A percentile compares a stretch with the other conserved stretches of the same genome.
phyloP scores from a whole-genome alignment of 2,329 filamentous ascomycete species.

The Microcyclospora pomicola region DNA sequence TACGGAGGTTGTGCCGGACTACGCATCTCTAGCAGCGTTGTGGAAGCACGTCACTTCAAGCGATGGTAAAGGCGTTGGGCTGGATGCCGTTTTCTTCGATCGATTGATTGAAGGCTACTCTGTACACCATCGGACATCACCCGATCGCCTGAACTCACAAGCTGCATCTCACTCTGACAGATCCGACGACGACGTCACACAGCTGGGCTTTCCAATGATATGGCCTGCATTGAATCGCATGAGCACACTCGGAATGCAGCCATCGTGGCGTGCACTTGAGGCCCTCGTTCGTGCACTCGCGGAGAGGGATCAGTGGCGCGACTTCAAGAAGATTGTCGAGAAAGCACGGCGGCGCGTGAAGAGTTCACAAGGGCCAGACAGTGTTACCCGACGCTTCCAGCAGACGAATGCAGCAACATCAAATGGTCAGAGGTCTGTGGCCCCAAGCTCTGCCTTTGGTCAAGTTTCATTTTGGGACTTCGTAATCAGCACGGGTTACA shows the following conservation, averaged over 20 bases:
- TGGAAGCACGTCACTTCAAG: constrained; percentile 35
- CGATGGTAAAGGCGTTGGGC: constrained; percentile 5
- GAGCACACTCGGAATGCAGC: constrained; percentile 26
- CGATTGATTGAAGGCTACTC: constrained; percentile 56
- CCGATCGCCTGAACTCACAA: constrained; percentile 27
- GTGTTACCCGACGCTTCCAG: constrained; percentile 1
- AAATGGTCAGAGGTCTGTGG: constrained; percentile 7
- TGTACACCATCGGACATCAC: constrained; percentile 31
- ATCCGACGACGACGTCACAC: background rate
- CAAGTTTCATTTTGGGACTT: constrained; percentile 18
- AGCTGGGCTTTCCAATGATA: no score
- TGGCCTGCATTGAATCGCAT: constrained; percentile 14
- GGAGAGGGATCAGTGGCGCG: constrained; percentile 18
- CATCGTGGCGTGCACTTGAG: constrained; percentile 29
- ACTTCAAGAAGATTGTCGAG: constrained; percentile 19
- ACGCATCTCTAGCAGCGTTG: constrained; percentile 45
- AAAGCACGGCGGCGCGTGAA: constrained; percentile 17
- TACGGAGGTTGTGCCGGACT: constrained; percentile 30
- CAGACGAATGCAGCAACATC: background rate
- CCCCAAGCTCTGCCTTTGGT: constrained; percentile 5
- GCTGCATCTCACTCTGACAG: constrained; percentile 16
- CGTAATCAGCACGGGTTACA: constrained; percentile 10
- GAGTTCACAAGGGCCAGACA: background rate
- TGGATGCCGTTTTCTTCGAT: constrained; percentile 53
- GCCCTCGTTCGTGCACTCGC: constrained; percentile 26